Percentiles rank a stretch among this genome's conserved stretches.
Evolutionary conservation across 768 basidiomycete species (phyloP).

Genomic region (Leccinum incarnatum): DNA sequence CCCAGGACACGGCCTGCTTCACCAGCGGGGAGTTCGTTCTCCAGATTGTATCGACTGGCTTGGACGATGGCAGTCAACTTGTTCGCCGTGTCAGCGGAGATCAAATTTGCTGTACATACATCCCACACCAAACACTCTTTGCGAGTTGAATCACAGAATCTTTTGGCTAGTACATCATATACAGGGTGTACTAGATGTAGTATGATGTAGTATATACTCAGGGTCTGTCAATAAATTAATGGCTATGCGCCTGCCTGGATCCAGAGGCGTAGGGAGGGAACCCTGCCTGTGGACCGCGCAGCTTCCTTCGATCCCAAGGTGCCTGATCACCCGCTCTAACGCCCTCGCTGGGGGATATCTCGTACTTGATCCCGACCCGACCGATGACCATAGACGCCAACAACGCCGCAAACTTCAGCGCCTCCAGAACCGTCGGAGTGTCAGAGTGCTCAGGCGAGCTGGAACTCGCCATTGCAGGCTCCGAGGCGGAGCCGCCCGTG

Average conservation of each 20-base stretch:
- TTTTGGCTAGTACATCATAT: neutral
- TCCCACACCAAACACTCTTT: no score
- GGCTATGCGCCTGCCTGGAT: constrained; percentile 8
- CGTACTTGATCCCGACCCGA: constrained; percentile 28
- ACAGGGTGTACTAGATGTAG: neutral
- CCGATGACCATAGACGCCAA: constrained; percentile 44
- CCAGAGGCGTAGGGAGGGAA: neutral
- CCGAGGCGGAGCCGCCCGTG: neutral
- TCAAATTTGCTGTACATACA: neutral
- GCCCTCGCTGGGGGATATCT: constrained; percentile 21
- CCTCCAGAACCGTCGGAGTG: constrained; percentile 44
- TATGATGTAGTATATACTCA: neutral
- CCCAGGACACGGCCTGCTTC: constrained; percentile 3
- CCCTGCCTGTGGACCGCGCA: constrained; percentile 4
- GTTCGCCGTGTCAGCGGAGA: neutral
- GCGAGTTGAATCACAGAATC: no score
- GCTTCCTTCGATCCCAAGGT: constrained; percentile 38
- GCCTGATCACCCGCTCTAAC: constrained; percentile 31
- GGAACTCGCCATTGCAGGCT: neutral
- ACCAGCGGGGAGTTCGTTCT: constrained; percentile 1
- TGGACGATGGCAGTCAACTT: neutral
- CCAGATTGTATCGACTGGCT: neutral
- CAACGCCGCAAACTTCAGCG: constrained; percentile 49
- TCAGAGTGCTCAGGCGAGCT: constrained; percentile 25
- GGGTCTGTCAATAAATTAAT: constrained; percentile 1